Evolutionary conservation across 2,329 filamentous ascomycete species (phyloP).

Genomic region (Ophiocordyceps robertsii): DNA sequence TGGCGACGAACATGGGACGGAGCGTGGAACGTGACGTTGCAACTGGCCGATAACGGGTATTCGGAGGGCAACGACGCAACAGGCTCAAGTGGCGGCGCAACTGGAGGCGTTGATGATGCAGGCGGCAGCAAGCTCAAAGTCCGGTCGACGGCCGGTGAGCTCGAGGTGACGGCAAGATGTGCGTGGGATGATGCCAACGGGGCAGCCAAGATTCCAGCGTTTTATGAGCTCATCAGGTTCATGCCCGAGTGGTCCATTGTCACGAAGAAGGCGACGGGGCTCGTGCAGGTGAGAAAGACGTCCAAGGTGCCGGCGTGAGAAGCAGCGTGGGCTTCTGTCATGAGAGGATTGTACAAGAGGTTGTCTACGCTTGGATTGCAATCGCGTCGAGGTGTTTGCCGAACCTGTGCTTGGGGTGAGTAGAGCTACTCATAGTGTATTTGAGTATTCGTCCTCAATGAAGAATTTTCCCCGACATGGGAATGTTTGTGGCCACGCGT

Average conservation of each 20-base stretch:
- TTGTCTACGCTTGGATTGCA: no score
- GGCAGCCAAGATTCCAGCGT: constrained; percentile 59
- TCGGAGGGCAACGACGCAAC: not conserved
- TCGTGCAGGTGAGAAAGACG: constrained; percentile 67
- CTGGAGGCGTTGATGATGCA: not conserved
- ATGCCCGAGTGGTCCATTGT: constrained; percentile 69
- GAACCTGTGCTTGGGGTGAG: no score
- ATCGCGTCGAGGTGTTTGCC: no score
- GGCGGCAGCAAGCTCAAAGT: constrained; percentile 4
- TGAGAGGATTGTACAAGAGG: no score
- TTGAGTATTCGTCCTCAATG: no score
- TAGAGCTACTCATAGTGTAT: no score
- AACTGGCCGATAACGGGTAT: constrained; percentile 8
- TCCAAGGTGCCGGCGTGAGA: constrained; percentile 33
- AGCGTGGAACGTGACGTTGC: constrained; percentile 51
- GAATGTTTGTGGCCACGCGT: no score
- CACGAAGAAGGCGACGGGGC: constrained; percentile 60
- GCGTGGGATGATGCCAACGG: constrained; percentile 79
- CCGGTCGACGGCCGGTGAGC: constrained; percentile 4
- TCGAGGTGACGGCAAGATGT: constrained; percentile 60
- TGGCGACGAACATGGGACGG: constrained; percentile 74
- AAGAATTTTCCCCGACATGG: no score
- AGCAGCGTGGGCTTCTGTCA: no score
- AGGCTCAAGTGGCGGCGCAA: not conserved
- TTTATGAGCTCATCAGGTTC: constrained; percentile 67